Evolutionary conservation across 73 alveolate species (phyloP).

Genomic region (Paramecium sonneborni): DNA sequence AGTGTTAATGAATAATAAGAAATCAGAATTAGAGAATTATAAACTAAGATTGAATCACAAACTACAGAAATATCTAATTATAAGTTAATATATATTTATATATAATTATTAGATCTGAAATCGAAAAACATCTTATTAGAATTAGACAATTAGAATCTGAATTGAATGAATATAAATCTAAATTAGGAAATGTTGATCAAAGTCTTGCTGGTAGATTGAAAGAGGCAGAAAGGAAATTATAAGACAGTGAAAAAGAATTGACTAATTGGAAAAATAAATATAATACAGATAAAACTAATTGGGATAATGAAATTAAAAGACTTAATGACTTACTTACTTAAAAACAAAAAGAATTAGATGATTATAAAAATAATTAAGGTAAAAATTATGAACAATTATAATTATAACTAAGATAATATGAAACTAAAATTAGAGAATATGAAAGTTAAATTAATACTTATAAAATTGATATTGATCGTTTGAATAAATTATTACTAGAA

Average conservation of each 20-base stretch:
- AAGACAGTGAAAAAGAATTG: constrained; percentile 11
- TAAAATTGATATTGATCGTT: not conserved
- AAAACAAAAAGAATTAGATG: constrained; percentile 6
- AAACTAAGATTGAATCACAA: not conserved
- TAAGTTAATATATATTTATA: not conserved
- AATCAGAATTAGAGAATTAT: not conserved
- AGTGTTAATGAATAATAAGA: not conserved
- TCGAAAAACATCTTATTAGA: not conserved
- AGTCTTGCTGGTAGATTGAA: constrained; percentile 28
- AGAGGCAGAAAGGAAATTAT: not conserved
- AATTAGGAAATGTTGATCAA: not conserved
- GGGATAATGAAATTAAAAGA: constrained; percentile 20
- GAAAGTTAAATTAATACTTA: not conserved
- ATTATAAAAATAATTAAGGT: not conserved
- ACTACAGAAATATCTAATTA: not conserved
- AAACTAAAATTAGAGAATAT: not conserved
- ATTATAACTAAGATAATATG: not conserved
- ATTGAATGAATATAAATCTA: constrained; percentile 20
- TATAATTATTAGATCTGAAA: not conserved
- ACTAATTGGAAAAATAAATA: constrained; percentile 22
- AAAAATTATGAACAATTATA: not conserved
- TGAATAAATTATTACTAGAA: not conserved
- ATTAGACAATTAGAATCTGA: constrained; percentile 34
- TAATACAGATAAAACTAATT: constrained; percentile 4
- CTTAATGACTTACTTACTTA: constrained; percentile 10